These are phyloP conservation scores for Geotrichum restrictum DNA, from an alignment of 1,139 yeast species.

Conservation along the genomic window DNA sequence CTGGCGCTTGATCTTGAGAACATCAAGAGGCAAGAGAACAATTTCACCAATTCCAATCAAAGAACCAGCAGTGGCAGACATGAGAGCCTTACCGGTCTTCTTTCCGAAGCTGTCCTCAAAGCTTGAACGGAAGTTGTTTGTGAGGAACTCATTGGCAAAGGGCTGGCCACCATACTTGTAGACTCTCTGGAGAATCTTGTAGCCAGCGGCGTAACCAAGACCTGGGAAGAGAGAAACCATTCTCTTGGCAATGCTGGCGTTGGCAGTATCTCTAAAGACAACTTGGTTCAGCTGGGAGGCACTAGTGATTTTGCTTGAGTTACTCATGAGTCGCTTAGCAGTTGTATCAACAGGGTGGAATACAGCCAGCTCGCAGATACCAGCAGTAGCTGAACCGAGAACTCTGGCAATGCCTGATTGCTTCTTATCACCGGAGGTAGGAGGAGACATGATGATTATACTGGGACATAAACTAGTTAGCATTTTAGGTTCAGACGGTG, in stretches of 20 bases:
- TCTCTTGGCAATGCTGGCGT: constrained; percentile 65
- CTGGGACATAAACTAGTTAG: background rate
- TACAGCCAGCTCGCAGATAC: constrained; percentile 91
- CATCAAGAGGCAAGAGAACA: constrained; percentile 90
- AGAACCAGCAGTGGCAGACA: constrained; percentile 97
- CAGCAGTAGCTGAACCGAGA: constrained; percentile 95
- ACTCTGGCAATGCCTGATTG: constrained; percentile 89
- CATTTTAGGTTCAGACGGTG: background rate
- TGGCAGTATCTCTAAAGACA: constrained; percentile 79
- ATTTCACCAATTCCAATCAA: constrained; percentile 97
- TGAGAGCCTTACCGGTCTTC: constrained; percentile 91
- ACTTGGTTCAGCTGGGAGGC: constrained; percentile 71
- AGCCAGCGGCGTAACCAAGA: constrained; percentile 95
- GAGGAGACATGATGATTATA: constrained; percentile 44
- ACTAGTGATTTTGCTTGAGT: constrained; percentile 63
- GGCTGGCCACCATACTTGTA: constrained; percentile 99
- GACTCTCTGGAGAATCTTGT: constrained; percentile 93
- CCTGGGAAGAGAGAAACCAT: constrained; percentile 91
- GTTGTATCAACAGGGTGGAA: constrained; percentile 99
- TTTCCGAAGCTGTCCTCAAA: constrained; percentile 81
- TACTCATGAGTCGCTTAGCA: constrained; percentile 96
- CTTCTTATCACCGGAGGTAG: constrained; percentile 57
- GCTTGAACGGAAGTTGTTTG: constrained; percentile 62
- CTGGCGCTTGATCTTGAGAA: constrained; percentile 95
- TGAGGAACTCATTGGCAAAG: constrained; percentile 88